phyloP scores from a whole-genome alignment of 306 rosid species.

The Acacia confusa region DNA sequence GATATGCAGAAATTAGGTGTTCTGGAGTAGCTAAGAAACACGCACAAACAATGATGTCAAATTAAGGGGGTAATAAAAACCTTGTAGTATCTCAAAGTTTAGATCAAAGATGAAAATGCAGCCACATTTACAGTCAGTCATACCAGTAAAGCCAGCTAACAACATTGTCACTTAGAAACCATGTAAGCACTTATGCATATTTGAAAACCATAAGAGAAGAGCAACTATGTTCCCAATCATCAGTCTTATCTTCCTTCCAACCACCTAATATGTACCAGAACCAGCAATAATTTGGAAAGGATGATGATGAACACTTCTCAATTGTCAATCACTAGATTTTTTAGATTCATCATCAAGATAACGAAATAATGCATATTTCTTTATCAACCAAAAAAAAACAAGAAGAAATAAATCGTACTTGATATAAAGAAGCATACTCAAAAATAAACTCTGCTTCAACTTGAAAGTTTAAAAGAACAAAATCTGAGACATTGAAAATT shows the following conservation, averaged over 20 bases:
- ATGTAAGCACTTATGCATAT: conserved; percentile 20
- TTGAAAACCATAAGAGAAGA: conserved; percentile 2
- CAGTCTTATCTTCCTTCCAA: not conserved
- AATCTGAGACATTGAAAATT: not conserved
- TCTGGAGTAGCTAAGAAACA: not conserved
- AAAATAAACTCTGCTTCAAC: not conserved
- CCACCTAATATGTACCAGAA: conserved; percentile 10
- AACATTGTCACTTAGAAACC: conserved; percentile 9
- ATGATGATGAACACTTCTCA: not conserved
- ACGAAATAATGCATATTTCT: conserved; percentile 10
- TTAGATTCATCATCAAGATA: conserved; percentile 11
- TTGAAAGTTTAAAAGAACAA: conserved; percentile 10
- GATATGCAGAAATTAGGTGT: not conserved
- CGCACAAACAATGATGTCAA: not conserved
- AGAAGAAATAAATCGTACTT: not conserved
- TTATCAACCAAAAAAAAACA: not conserved
- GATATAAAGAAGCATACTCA: conserved; percentile 3
- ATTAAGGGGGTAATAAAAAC: conserved; percentile 3
- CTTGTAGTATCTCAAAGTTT: conserved; percentile 14
- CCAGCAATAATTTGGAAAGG: not conserved
- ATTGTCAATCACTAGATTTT: not conserved
- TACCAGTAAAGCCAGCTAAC: not conserved
- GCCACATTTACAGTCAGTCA: conserved; percentile 32
- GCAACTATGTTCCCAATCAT: conserved; percentile 11
- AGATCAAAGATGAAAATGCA: conserved; percentile 19